These are phyloP conservation scores for Euptelea pleiosperma DNA, from an alignment of 164 flowering plant genomes.

Conservation along the genomic window DNA sequence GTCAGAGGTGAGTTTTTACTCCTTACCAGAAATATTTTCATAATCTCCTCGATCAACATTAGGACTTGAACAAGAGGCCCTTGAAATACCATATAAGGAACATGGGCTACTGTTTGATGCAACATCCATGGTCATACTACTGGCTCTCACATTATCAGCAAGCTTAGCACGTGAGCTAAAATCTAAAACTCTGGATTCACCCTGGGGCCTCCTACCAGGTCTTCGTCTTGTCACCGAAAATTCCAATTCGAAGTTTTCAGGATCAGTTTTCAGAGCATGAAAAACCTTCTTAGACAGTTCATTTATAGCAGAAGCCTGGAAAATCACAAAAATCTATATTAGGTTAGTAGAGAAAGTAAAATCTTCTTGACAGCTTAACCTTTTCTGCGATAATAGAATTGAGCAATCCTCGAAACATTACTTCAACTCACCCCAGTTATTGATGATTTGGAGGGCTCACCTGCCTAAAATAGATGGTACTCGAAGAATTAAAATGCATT, in stretches of 20 bases:
- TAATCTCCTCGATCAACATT: slow-evolving; percentile 10
- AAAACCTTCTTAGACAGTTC: slow-evolving; percentile 60
- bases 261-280: slow-evolving; percentile 47
- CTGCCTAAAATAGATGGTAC: slow-evolving; percentile 58
- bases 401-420: too few species aligned
- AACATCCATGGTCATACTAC: background rate
- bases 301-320: slow-evolving; percentile 60
- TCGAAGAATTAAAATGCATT: slow-evolving; percentile 64
- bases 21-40: slow-evolving; percentile 30
- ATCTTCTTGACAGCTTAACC: slow-evolving; percentile 4
- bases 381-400: too few species aligned
- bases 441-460: slow-evolving; percentile 24
- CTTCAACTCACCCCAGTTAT: too few species aligned
- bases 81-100: slow-evolving; percentile 14
- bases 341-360: background rate
- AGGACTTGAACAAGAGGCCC: slow-evolving; percentile 11
- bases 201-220: slow-evolving; percentile 28
- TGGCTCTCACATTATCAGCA: slow-evolving; percentile 16
- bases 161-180: slow-evolving; percentile 13
- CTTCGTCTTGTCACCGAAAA: slow-evolving; percentile 37
- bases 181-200: slow-evolving; percentile 23
- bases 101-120: slow-evolving; percentile 17
- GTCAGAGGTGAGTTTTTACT: slow-evolving; percentile 5
- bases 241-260: slow-evolving; percentile 48
- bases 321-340: background rate